Evolutionary conservation across 192 early-diverging fungal species (phyloP), one percentile per base, ranked within the genome.

Genomic region (Coemansia reversa): DNA sequence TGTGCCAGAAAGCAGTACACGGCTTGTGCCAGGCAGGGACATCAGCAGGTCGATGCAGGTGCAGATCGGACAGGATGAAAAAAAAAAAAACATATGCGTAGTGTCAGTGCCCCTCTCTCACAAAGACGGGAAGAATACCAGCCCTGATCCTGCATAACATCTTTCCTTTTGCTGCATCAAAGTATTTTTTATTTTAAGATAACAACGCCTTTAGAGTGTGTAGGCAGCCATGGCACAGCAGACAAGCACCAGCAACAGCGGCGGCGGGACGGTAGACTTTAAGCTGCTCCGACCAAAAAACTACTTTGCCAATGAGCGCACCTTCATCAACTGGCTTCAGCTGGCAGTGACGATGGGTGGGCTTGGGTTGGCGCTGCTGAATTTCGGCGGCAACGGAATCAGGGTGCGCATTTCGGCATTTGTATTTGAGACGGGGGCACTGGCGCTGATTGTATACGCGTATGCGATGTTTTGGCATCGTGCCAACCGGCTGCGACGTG

Each of bases 291-390:
- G 75, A 30, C 85, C 87, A 18, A 95, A 95, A 62, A 84, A 88
- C 52, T 92, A 92, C 74, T 94, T 95, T 77, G 90, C 92, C 32
- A 95, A 95, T 75, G 93, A 94, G 78, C 85, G 93, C 55, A 94
- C 93, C 1, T 93, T 91, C 61, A 84, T 94, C 72, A 75, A 85
- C 45, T 94, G 91, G 91, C 77, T 92, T 53, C 90, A 87, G 58
- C 85, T 92, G 58, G 84, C 88, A 23, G 82, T 86, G 51, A 67
- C 88, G 22, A 75, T 89, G 32, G 86, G 86, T 23, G 83, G 82
- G 12, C 84, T 89, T 30, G 90, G 86, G 8, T 70, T 89, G 65
- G 88, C 83, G 63, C 75, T 91, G 27, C 64, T 88, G 28, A 91
- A 87, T 67, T 90, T 90, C 76, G 89, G 88, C 61, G 67, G 71